These are phyloP conservation scores for Orbilia blumenaviensis DNA, from an alignment of 2,329 filamentous ascomycete genomes.

Conservation along the genomic window DNA sequence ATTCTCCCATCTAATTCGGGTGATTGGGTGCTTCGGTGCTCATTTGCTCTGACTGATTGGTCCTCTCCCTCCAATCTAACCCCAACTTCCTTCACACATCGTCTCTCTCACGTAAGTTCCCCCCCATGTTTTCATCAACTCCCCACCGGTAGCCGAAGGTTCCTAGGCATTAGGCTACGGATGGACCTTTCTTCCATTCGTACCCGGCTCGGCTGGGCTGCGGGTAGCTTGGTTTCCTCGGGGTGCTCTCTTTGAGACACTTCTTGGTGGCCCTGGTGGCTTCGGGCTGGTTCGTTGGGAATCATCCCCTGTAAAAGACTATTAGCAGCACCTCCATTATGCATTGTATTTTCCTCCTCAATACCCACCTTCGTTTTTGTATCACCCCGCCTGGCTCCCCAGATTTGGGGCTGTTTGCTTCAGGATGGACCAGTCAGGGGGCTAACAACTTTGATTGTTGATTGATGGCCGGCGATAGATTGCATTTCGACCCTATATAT, in stretches of 20 bases:
- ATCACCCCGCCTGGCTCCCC: not conserved
- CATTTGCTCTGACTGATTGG: not conserved
- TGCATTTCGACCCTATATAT: too few relatives aligned
- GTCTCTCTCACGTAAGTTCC: not conserved
- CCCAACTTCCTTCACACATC: not conserved
- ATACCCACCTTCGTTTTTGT: not conserved
- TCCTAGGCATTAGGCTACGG: not conserved
- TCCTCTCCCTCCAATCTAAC: not conserved
- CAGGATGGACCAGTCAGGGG: too few relatives aligned
- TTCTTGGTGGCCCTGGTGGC: not conserved
- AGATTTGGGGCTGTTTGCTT: too few relatives aligned
- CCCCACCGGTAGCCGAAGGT: too few relatives aligned
- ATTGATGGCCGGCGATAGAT: too few relatives aligned
- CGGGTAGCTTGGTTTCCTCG: not conserved
- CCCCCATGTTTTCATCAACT: not conserved
- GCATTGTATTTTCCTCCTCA: not conserved
- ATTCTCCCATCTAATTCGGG: not conserved
- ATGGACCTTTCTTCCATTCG: not conserved
- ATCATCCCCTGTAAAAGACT: not conserved
- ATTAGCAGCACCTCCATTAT: not conserved
- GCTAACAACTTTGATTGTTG: too few relatives aligned
- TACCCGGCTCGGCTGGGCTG: constrained; percentile 1
- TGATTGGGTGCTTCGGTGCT: constrained; percentile 1
- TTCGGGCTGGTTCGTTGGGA: not conserved
- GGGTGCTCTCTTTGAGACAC: not conserved